Percentiles rank a stretch among this genome's conserved stretches.
Conservation (phyloP, 768 basidiomycete genomes). For the Trametes gibbosa region DNA sequence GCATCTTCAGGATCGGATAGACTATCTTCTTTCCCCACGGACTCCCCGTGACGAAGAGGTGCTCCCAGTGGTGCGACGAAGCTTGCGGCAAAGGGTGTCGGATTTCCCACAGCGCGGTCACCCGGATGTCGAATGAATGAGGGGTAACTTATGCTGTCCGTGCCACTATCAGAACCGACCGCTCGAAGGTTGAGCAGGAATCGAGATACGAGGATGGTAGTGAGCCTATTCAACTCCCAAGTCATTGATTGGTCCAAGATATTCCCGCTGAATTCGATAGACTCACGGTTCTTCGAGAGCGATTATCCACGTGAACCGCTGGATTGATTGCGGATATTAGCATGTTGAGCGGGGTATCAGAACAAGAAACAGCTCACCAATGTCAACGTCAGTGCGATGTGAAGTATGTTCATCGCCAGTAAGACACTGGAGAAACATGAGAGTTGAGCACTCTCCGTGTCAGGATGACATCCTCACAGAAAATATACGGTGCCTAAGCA, state of each 20-base stretch:
- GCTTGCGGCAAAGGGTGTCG: not conserved
- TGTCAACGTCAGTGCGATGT: not conserved
- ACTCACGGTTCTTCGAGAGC: conserved; percentile 3
- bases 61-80: conserved; percentile 1
- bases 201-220: conserved; percentile 7
- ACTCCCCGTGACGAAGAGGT: not conserved
- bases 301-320: not conserved
- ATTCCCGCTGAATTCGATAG: not conserved
- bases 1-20: too few relatives aligned
- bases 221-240: not conserved
- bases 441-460: not conserved
- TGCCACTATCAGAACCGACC: not conserved
- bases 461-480: not conserved
- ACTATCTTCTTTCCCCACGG: too few relatives aligned
- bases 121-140: not conserved
- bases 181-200: conserved; percentile 8
- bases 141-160: not conserved
- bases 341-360: not conserved
- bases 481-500: conserved; percentile 12
- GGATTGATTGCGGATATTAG: too few relatives aligned
- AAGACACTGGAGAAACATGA: not conserved
- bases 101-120: not conserved
- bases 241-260: too few relatives aligned
- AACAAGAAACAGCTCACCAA: not conserved
- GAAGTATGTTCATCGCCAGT: not conserved